phyloP scores from a whole-genome alignment of 2,329 filamentous ascomycete species.

The Fusarium penzigii region DNA sequence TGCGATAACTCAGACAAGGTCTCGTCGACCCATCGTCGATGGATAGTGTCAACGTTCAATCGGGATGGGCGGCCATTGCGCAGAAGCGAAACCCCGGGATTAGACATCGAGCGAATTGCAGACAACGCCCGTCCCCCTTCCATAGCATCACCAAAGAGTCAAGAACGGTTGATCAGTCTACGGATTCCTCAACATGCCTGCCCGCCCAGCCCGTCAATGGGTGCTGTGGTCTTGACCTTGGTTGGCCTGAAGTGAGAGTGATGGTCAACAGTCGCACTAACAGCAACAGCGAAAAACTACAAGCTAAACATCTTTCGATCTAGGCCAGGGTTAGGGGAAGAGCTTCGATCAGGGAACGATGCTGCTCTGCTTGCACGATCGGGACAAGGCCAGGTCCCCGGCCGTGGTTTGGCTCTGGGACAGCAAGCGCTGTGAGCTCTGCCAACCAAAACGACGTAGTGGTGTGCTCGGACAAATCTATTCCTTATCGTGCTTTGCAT shows the following conservation, averaged over 20 bases:
- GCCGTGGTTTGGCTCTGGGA: background rate
- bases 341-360: background rate
- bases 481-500: background rate
- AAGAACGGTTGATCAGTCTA: background rate
- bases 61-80: too few species aligned
- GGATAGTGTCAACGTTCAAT: too few species aligned
- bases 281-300: background rate
- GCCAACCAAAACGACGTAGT: background rate
- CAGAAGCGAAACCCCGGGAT: too few species aligned
- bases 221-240: background rate
- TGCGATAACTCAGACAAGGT: conserved; percentile 5
- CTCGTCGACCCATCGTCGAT: conserved; percentile 12
- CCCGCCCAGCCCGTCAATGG: too few species aligned
- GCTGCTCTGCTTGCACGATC: background rate
- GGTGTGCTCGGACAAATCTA: background rate
- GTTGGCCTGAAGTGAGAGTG: background rate
- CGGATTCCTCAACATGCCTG: too few species aligned
- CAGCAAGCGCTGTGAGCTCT: background rate
- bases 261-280: too few species aligned
- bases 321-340: background rate
- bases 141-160: background rate
- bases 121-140: background rate
- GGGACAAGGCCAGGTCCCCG: background rate
- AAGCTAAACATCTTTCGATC: background rate
- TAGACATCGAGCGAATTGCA: background rate